phyloP scores from a whole-genome alignment of 2,329 filamentous ascomycete species.

The Zasmidium angulare region DNA sequence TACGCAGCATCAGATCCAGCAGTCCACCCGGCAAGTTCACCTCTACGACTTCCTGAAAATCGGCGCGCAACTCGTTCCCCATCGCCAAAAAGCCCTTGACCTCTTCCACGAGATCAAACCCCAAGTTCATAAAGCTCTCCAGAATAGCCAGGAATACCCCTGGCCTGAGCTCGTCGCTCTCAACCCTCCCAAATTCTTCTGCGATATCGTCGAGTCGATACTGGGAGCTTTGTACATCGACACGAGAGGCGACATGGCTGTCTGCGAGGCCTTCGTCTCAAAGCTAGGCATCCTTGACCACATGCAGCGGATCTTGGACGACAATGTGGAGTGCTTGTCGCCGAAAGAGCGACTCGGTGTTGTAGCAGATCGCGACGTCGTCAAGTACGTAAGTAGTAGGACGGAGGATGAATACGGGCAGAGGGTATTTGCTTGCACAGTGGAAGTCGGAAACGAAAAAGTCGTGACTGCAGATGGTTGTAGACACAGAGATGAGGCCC shows the following conservation, averaged over 20 bases:
- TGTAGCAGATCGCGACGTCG: conserved; percentile 52
- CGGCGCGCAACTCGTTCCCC: conserved; percentile 45
- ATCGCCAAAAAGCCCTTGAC: conserved; percentile 46
- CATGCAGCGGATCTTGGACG: conserved; percentile 60
- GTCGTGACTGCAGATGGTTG: conserved; percentile 37
- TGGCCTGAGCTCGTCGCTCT: conserved; percentile 71
- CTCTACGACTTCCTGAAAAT: conserved; percentile 34
- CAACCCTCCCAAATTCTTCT: conserved; percentile 72
- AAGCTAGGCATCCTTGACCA: conserved; percentile 65
- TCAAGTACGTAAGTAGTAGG: conserved; percentile 51
- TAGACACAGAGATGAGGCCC: conserved; percentile 37
- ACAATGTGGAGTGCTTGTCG: conserved; percentile 56
- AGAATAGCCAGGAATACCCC: conserved; percentile 61
- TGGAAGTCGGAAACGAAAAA: conserved; percentile 36
- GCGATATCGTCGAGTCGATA: conserved; percentile 77
- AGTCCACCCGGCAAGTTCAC: conserved; percentile 8
- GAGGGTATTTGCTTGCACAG: conserved; percentile 33
- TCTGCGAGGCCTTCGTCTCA: conserved; percentile 62
- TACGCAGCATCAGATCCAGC: conserved; percentile 11
- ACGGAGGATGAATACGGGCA: conserved; percentile 8
- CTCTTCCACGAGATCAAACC: conserved; percentile 53
- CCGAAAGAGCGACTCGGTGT: conserved; percentile 69
- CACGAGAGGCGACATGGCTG: conserved; percentile 58
- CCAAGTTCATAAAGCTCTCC: conserved; percentile 53
- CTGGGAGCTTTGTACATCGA: conserved; percentile 85